These are phyloP conservation scores for Pseudonitzschia multiseries DNA, from an alignment of 108 stramenopile genomes.

Conservation along the genomic window DNA sequence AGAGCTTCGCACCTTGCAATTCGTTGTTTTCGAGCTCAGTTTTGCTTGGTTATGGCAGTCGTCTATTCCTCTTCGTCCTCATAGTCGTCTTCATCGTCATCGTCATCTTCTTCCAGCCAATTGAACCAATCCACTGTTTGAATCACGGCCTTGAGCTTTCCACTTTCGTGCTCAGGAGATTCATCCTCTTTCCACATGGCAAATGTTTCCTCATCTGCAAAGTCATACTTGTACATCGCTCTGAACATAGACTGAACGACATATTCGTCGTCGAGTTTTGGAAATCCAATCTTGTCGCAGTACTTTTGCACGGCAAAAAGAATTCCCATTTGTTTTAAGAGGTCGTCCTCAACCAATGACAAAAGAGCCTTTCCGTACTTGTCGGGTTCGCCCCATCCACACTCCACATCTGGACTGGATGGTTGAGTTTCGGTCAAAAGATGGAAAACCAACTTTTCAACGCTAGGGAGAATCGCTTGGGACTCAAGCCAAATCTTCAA, in stretches of 20 bases:
- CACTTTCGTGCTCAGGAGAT: slow-evolving; percentile 53
- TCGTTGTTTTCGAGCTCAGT: neutral
- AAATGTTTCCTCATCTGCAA: slow-evolving; percentile 78
- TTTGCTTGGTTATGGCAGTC: neutral
- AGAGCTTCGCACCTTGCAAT: neutral
- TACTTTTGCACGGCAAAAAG: slow-evolving; percentile 83
- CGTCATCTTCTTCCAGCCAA: slow-evolving; percentile 80
- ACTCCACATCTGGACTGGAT: slow-evolving; percentile 69
- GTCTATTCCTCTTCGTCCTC: slow-evolving; percentile 48
- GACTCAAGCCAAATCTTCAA: slow-evolving; percentile 66
- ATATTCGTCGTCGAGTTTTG: slow-evolving; percentile 79
- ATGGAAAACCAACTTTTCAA: slow-evolving; percentile 68
- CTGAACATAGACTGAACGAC: slow-evolving; percentile 85
- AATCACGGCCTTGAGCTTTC: slow-evolving; percentile 76
- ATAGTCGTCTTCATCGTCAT: slow-evolving; percentile 74
- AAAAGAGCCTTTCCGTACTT: slow-evolving; percentile 70
- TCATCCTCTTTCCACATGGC: slow-evolving; percentile 86
- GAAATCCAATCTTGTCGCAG: slow-evolving; percentile 79
- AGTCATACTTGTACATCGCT: slow-evolving; percentile 86
- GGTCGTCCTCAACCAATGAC: slow-evolving; percentile 71
- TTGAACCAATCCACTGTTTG: slow-evolving; percentile 88
- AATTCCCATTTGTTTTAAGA: slow-evolving; percentile 68
- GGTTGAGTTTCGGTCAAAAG: slow-evolving; percentile 62
- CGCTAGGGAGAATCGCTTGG: slow-evolving; percentile 48
- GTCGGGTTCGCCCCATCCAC: slow-evolving; percentile 68